Evolutionary conservation across 208 protist species (phyloP).

Genomic region (Leishmania amazonensis): DNA sequence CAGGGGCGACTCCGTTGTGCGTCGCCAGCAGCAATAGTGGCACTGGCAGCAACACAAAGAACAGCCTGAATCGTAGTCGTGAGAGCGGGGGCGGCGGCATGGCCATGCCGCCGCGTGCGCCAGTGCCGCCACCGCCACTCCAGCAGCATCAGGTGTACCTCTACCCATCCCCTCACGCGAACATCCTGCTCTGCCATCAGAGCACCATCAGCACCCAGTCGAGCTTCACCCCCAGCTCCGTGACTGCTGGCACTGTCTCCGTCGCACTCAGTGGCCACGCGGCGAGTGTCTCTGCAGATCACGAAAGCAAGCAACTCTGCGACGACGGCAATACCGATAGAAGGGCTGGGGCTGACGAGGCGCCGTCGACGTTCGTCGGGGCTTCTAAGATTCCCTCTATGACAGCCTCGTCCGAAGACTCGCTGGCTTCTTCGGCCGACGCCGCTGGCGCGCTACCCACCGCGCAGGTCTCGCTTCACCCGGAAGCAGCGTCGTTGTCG

Average conservation of each 20-base stretch:
- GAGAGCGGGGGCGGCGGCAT: background rate
- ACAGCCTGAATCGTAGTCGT: background rate
- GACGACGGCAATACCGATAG: background rate
- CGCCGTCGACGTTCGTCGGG: background rate
- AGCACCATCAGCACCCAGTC: constrained; percentile 12
- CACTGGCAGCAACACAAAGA: background rate
- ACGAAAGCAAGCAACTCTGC: background rate
- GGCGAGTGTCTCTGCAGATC: background rate
- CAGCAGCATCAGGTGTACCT: background rate
- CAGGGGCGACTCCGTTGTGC: background rate
- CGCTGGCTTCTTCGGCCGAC: too few species aligned
- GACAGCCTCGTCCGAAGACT: too few species aligned
- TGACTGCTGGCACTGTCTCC: background rate
- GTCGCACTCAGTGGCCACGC: background rate
- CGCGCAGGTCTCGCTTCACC: too few species aligned
- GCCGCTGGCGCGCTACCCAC: too few species aligned
- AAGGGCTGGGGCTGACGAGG: background rate
- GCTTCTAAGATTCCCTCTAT: too few species aligned
- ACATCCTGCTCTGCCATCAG: constrained; percentile 7
- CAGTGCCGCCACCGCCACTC: constrained; percentile 10
- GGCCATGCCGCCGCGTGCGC: constrained; percentile 3
- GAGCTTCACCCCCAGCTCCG: background rate
- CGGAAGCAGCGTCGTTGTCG: too few species aligned
- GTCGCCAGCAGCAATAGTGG: background rate
- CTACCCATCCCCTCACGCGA: background rate